These are phyloP conservation scores for Linum lewisii DNA, from an alignment of 345 rosid genomes.

Conservation along the genomic window DNA sequence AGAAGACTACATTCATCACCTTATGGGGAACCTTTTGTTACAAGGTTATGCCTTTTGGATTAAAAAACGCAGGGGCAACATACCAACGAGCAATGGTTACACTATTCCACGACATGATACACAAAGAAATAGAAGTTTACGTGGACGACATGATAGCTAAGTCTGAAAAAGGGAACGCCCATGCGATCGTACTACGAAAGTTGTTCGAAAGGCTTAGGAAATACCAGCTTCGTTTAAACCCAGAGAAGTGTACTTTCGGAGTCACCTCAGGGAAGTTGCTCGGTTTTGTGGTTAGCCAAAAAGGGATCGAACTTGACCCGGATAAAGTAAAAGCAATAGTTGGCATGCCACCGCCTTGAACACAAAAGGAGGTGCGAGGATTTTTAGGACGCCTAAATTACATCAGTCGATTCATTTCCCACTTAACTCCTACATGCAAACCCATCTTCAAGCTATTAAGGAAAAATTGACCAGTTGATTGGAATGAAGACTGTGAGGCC, in stretches of 20 bases:
- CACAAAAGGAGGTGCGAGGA: background rate
- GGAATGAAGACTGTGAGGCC: background rate
- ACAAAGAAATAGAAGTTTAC: constrained; percentile 11
- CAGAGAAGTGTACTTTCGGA: constrained; percentile 2
- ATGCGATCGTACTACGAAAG: background rate
- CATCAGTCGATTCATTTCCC: background rate
- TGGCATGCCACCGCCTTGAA: background rate
- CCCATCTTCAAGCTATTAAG: background rate
- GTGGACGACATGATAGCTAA: constrained; percentile 8
- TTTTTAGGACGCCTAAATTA: background rate
- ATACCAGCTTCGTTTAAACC: background rate
- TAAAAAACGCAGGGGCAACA: constrained; percentile 3
- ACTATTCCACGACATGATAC: constrained; percentile 4
- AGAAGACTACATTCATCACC: background rate
- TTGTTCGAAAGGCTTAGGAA: background rate
- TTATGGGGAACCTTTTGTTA: background rate
- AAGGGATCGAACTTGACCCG: constrained; percentile 8
- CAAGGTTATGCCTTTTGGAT: constrained; percentile 9
- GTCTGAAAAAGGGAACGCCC: background rate
- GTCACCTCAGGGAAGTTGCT: constrained; percentile 5
- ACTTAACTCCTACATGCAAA: background rate
- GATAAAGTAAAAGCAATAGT: constrained; percentile 2
- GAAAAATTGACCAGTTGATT: background rate
- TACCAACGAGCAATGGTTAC: constrained; percentile 10
- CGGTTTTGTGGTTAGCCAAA: background rate